Evolutionary conservation across 345 rosid genomes (phyloP), one percentile per base, ranked within the genome.

Genomic region (Gossypium australe): DNA sequence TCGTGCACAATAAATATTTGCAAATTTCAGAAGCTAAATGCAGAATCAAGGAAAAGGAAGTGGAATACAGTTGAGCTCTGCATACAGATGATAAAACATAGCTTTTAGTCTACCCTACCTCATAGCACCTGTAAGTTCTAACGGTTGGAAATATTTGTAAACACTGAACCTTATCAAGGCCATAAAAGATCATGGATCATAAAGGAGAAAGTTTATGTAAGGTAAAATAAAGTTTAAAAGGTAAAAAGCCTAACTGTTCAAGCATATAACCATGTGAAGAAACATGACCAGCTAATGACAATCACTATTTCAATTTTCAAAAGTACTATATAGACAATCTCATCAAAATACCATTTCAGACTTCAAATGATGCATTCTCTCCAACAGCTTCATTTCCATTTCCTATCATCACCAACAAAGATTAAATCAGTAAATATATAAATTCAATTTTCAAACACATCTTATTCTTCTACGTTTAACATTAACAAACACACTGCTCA

Each of bases 371-470:
- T 90, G 87, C 48, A 89, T 78, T 83, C 73, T 87, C 78, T 94
- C 99, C 80, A 93, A 80, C 64, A 94, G 83, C 84, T 84, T 89
- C 82, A 82, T 86, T 81, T 94, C 99, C 97, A 87, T 90, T 79
- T 94, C 99, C 99, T 94, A 81, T 77, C 52, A 48, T 70, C 56
- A 24, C 71, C 70, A 67, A 78, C 76, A 82, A 63, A 79, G 56
- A 84, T 62, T 73, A 56, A 78, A 67, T 77, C 64, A 9, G 78
- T 47, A 29, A 75, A 56, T 53, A 34, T 62, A 45, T 57, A 62
- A 76, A 70, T 74, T 81, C 68, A 76, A 52, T 67, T 62, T 56
- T 57, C 69, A 78, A 67, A 76, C 60, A 59, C 24, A 22, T 65
- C 11, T 24, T 7, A 51, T 71, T 65, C 11, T 24, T 7, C 45